Evolutionary conservation across 192 early-diverging fungal genomes (phyloP).

Genomic region (Dissophora ornata): DNA sequence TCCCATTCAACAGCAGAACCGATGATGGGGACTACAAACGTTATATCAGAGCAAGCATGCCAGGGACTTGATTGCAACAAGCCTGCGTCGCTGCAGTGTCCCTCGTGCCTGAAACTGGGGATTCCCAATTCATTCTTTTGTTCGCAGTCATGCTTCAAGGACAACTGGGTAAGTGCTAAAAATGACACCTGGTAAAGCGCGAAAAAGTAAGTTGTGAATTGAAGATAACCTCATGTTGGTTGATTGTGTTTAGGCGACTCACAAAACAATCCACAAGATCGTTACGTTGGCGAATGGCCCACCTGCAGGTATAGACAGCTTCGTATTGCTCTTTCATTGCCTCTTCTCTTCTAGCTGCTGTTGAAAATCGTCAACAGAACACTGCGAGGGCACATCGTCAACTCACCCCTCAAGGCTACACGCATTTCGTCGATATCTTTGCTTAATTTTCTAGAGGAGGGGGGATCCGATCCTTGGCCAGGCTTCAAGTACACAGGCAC

Average conservation of each 20-base stretch:
- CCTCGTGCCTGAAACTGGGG: conserved; percentile 77
- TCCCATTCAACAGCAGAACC: background rate
- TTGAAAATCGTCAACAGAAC: background rate
- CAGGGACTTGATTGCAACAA: conserved; percentile 68
- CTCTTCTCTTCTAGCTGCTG: no score
- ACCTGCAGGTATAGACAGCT: conserved; percentile 17
- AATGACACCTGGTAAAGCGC: no score
- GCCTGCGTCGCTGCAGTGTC: conserved; percentile 78
- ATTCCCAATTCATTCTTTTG: conserved; percentile 78
- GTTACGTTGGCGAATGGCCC: conserved; percentile 35
- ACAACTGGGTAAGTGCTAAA: conserved; percentile 74
- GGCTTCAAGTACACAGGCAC: conserved; percentile 70
- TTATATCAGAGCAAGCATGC: conserved; percentile 37
- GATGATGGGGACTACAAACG: background rate
- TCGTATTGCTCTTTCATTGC: no score
- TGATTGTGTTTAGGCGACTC: conserved; percentile 16
- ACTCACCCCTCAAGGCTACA: background rate
- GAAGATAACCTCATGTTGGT: no score
- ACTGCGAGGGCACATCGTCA: background rate
- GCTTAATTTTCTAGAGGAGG: conserved; percentile 22
- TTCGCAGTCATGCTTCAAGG: conserved; percentile 80
- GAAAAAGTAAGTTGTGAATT: no score
- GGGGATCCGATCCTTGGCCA: conserved; percentile 51
- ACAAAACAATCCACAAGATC: conserved; percentile 50
- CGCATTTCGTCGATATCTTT: background rate